A percentile compares a stretch with the other conserved stretches of the same genome.
These are phyloP conservation scores for peach (Prunus persica) DNA, from an alignment of 306 rosid species.

Conservation along the genomic window DNA sequence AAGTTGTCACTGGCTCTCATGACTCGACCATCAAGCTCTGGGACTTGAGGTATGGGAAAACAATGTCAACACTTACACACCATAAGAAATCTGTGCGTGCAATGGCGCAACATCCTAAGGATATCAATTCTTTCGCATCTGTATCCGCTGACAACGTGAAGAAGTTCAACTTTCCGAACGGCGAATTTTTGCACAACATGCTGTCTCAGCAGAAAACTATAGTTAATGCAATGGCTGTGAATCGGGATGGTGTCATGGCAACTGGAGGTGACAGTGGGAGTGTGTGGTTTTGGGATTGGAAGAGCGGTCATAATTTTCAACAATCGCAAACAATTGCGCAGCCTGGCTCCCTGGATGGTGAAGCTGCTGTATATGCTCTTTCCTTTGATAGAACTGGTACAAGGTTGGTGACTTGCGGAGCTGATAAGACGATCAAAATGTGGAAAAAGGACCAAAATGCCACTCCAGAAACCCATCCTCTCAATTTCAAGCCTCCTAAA, in stretches of 20 bases:
- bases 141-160: conserved; percentile 95
- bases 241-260: conserved; percentile 88
- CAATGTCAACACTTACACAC: conserved; percentile 50
- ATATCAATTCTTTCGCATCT: conserved; percentile 90
- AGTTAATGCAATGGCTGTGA: conserved; percentile 95
- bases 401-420: conserved; percentile 82
- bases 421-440: conserved; percentile 94
- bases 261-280: conserved; percentile 99
- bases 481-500: conserved; percentile 85
- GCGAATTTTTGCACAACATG: conserved; percentile 93
- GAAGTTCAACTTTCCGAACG: conserved; percentile 87
- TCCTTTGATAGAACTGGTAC: conserved; percentile 77
- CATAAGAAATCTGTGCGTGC: conserved; percentile 97
- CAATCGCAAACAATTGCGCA: conserved; percentile 91
- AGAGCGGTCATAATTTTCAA: conserved; percentile 94
- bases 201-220: conserved; percentile 98
- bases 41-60: conserved; percentile 78
- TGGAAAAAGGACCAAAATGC: conserved; percentile 93
- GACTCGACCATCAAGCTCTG: conserved; percentile 89
- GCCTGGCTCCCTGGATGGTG: conserved; percentile 93
- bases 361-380: conserved; percentile 85
- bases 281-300: conserved; percentile 99
- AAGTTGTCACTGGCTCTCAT: conserved; percentile 96
- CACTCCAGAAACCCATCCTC: conserved; percentile 87
- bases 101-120: conserved; percentile 86